A percentile compares a stretch with the other conserved stretches of the same genome.
These are phyloP conservation scores for Neurospora sp. DNA, from an alignment of 495 filamentous ascomycete species.

Conservation along the genomic window DNA sequence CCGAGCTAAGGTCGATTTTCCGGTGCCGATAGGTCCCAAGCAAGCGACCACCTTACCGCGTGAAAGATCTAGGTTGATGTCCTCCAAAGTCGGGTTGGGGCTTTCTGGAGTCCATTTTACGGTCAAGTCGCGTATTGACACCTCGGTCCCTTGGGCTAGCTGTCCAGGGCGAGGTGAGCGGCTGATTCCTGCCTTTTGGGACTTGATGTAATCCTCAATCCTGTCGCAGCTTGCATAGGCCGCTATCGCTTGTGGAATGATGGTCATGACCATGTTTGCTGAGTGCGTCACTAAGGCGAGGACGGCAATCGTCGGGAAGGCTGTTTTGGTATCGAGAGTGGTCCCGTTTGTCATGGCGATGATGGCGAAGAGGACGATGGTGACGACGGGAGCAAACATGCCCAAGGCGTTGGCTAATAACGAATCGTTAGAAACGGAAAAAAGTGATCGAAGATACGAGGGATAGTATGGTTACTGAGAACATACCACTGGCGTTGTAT, in stretches of 20 bases:
- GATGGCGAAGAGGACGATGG: slow-evolving; percentile 28
- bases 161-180: background rate
- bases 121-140: slow-evolving; percentile 9
- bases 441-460: background rate
- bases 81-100: slow-evolving; percentile 2
- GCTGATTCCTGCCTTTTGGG: background rate
- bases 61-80: slow-evolving; percentile 5
- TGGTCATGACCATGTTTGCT: slow-evolving; percentile 35
- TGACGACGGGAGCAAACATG: slow-evolving; percentile 33
- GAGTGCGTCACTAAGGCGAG: slow-evolving; percentile 28
- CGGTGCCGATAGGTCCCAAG: slow-evolving; percentile 40
- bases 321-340: slow-evolving; percentile 22
- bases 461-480: background rate
- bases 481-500: slow-evolving; percentile 35
- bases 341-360: slow-evolving; percentile 10
- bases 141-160: background rate
- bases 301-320: slow-evolving; percentile 30
- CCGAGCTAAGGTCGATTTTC: slow-evolving; percentile 48
- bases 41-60: slow-evolving; percentile 6
- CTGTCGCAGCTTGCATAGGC: slow-evolving; percentile 25
- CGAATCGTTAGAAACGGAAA: background rate
- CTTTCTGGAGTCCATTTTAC: slow-evolving; percentile 1
- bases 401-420: slow-evolving; percentile 29
- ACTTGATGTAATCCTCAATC: slow-evolving; percentile 19
- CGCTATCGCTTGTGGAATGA: slow-evolving; percentile 23